Base-by-base conservation (phyloP, 2,329 filamentous ascomycete genomes). In the Curvularia eragrostidis region DNA sequence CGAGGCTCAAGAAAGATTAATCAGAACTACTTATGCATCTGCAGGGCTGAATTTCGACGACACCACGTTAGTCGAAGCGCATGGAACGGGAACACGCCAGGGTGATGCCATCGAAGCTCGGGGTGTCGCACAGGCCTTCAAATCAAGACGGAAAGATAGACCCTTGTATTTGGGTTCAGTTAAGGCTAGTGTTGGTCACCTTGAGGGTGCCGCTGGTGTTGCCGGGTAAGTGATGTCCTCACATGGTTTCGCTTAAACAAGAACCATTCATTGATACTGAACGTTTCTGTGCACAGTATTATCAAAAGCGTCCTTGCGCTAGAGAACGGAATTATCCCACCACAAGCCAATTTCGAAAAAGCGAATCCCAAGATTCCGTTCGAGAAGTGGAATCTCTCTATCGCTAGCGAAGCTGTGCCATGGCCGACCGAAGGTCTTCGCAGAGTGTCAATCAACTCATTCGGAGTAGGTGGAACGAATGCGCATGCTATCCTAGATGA, bases 401-500 rank as follows among this genome's bases (percentile, higher is more conserved):
- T 52, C 12, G 36, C 41, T 13, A 36, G n/a, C 21, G 21, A 42
- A 24, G 23, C 38, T 12, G 48, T 54, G 6, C 47, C 57, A 13
- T 66, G 62, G 64, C 61, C 61, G 1, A 18, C 12, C 10, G 9
- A 44, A 8, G 52, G 46, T 18, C 30, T 52, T n/a, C 42, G 52
- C 15, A 28, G 64, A 44, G 62, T 59, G 1, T 56, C 52, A n/a
- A 43, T 66, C 24, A 65, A 65, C 32, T 60, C 52, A 0, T 80
- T 80, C 59, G 79, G 75, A 2, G 19, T 38, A 18, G 53, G 53
- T 2, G 53, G 53, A 18, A 50, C 53, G 19, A 55, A 46, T 30
- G 26, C 39, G 8, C 53, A 55, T 44, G 53, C 39, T 28, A 55
- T 55, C 26, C 19, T 54, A 3, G 52, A 0, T 77, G 66, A 39